A percentile compares a stretch with the other conserved stretches of the same genome.
Conservation (phyloP, 2,329 filamentous ascomycete species). For the Tolypocladium capitatum region DNA sequence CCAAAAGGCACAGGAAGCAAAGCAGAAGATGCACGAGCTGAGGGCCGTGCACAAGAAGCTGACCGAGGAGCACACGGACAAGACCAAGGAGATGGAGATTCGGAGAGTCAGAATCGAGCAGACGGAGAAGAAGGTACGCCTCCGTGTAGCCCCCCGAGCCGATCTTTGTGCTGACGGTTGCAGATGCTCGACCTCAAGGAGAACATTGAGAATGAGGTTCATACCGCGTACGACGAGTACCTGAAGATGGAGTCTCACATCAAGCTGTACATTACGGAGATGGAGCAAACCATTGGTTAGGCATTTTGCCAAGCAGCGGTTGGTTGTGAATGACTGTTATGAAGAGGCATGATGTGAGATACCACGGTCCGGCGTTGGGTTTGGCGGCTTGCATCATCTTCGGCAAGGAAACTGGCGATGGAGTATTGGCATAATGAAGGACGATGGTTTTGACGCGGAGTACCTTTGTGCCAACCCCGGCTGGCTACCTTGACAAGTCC, state of each 20-base stretch:
- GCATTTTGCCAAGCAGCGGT: not conserved
- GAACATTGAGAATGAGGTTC: constrained; percentile 90
- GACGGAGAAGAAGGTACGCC: constrained; percentile 85
- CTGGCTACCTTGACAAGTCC: not conserved
- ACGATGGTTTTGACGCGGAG: not conserved
- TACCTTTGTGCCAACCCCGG: too few relatives aligned
- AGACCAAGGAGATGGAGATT: constrained; percentile 84
- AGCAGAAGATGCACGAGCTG: constrained; percentile 82
- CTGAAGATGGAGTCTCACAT: constrained; percentile 96
- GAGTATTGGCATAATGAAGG: not conserved
- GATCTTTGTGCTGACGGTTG: constrained; percentile 2
- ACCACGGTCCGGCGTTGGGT: constrained; percentile 1
- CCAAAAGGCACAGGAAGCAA: constrained; percentile 68
- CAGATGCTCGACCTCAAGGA: constrained; percentile 97
- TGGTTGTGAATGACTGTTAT: not conserved
- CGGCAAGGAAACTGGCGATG: not conserved
- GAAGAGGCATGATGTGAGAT: not conserved
- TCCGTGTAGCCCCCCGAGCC: not conserved
- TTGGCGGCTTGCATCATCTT: not conserved
- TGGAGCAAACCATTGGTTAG: constrained; percentile 69
- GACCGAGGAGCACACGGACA: constrained; percentile 73
- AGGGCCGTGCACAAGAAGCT: constrained; percentile 66
- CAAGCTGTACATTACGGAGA: constrained; percentile 94
- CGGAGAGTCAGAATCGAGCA: constrained; percentile 90
- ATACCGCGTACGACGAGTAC: constrained; percentile 83